Evolutionary conservation across 352 stramenopile genomes (phyloP).

Genomic region (Globisporangium recalcitrans): DNA sequence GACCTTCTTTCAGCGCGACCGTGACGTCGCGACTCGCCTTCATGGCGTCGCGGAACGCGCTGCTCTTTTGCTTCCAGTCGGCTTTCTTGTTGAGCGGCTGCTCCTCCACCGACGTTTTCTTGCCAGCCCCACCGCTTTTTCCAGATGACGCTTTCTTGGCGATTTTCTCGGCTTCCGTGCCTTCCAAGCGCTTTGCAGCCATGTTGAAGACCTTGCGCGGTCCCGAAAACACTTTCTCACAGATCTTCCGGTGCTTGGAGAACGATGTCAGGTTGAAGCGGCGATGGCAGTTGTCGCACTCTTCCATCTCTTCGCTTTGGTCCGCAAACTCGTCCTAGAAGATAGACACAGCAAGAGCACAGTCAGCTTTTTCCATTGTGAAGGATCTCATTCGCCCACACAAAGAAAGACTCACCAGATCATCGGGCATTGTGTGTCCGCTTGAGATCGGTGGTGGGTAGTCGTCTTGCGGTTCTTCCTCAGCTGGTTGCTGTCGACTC

Average conservation of each 20-base stretch:
- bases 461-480: constrained; percentile 28
- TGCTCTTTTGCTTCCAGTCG: constrained; percentile 87
- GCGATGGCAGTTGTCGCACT: constrained; percentile 77
- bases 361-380: background rate
- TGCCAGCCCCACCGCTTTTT: constrained; percentile 19
- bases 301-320: constrained; percentile 46
- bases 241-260: constrained; percentile 81
- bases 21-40: constrained; percentile 67
- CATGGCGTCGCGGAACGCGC: constrained; percentile 85
- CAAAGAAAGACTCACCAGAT: constrained; percentile 22
- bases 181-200: constrained; percentile 62
- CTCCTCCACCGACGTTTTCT: constrained; percentile 31
- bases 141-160: constrained; percentile 29
- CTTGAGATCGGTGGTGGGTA: constrained; percentile 39
- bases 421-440: constrained; percentile 30
- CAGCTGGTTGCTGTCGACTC: constrained; percentile 18
- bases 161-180: constrained; percentile 67
- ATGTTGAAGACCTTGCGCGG: constrained; percentile 88
- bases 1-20: constrained; percentile 63
- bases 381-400: too few relatives aligned
- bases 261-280: constrained; percentile 77
- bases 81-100: constrained; percentile 52
- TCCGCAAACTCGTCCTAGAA: constrained; percentile 48
- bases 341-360: background rate
- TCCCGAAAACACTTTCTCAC: constrained; percentile 80